These are phyloP conservation scores for Suillus placidus DNA, from an alignment of 768 basidiomycete genomes.

Conservation along the genomic window DNA sequence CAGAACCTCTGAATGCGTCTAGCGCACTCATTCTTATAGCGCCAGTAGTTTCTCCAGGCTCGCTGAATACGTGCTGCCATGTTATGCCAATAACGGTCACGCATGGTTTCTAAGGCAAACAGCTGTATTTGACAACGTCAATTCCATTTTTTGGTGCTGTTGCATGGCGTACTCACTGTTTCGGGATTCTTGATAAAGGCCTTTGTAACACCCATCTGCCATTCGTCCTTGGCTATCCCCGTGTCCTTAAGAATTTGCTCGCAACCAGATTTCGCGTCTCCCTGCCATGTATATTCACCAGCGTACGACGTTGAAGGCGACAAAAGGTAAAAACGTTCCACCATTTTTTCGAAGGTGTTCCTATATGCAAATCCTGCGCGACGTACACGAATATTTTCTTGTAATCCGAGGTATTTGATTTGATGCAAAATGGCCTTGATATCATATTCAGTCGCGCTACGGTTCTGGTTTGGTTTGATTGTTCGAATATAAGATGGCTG, in stretches of 20 bases:
- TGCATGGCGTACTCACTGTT: conserved; percentile 58
- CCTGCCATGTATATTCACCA: conserved; percentile 97
- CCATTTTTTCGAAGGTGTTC: conserved; percentile 99
- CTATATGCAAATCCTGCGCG: conserved; percentile 98
- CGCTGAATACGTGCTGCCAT: conserved; percentile 98
- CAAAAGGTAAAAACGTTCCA: conserved; percentile 95
- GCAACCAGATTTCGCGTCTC: conserved; percentile 89
- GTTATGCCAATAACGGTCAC: conserved; percentile 99
- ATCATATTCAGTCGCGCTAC: conserved; percentile 90
- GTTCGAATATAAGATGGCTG: conserved; percentile 99
- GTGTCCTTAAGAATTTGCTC: conserved; percentile 92
- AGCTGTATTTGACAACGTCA: conserved; percentile 54
- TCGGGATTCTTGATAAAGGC: conserved; percentile 99
- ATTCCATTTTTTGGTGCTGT: too few species aligned
- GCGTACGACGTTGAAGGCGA: conserved; percentile 97
- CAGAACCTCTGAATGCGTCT: conserved; percentile 96
- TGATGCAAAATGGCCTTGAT: conserved; percentile 95
- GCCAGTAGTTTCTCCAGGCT: conserved; percentile 93
- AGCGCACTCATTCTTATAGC: conserved; percentile 95
- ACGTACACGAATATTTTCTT: conserved; percentile 97
- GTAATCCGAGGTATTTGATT: conserved; percentile 97
- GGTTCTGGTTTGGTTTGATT: conserved; percentile 98
- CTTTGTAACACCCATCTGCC: conserved; percentile 99
- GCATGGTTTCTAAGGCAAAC: conserved; percentile 98
- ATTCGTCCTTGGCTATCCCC: conserved; percentile 94